Percentiles rank a stretch among this genome's conserved stretches.
These are phyloP conservation scores for Ailanthus altissimus DNA, from an alignment of 345 rosid species.

Conservation along the genomic window DNA sequence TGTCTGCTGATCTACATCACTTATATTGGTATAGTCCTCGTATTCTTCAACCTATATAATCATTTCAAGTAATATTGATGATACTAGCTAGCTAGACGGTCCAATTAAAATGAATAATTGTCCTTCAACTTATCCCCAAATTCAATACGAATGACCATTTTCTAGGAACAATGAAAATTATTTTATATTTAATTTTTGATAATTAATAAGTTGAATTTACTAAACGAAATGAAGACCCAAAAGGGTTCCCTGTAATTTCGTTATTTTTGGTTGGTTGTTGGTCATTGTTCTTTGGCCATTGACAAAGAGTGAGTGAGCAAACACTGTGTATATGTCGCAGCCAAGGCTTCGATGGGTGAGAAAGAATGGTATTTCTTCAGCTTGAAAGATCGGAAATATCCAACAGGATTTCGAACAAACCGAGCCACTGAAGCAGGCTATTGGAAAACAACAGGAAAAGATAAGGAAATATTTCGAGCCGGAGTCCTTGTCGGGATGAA, in stretches of 20 bases:
- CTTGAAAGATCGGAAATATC: slow-evolving; percentile 85
- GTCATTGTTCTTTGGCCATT: background rate
- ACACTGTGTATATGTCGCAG: slow-evolving; percentile 35
- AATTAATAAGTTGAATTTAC: background rate
- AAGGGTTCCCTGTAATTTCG: background rate
- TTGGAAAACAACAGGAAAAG: slow-evolving; percentile 96
- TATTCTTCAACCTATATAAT: background rate
- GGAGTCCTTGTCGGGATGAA: slow-evolving; percentile 86
- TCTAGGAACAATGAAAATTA: background rate
- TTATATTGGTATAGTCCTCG: background rate
- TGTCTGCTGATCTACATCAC: background rate
- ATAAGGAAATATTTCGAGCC: slow-evolving; percentile 68
- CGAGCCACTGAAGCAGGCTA: slow-evolving; percentile 94
- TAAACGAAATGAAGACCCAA: background rate
- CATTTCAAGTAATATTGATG: too few species aligned
- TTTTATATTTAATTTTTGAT: background rate
- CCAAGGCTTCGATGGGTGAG: slow-evolving; percentile 95
- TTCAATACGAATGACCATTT: background rate
- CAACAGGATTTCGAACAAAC: slow-evolving; percentile 94
- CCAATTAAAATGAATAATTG: background rate
- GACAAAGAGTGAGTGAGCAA: background rate
- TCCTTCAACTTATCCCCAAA: background rate
- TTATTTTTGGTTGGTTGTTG: background rate
- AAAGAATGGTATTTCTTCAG: slow-evolving; percentile 96
- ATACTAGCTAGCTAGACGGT: too few species aligned